These are phyloP conservation scores for Lactifluus piperatus DNA, from an alignment of 768 basidiomycete species.

Conservation along the genomic window DNA sequence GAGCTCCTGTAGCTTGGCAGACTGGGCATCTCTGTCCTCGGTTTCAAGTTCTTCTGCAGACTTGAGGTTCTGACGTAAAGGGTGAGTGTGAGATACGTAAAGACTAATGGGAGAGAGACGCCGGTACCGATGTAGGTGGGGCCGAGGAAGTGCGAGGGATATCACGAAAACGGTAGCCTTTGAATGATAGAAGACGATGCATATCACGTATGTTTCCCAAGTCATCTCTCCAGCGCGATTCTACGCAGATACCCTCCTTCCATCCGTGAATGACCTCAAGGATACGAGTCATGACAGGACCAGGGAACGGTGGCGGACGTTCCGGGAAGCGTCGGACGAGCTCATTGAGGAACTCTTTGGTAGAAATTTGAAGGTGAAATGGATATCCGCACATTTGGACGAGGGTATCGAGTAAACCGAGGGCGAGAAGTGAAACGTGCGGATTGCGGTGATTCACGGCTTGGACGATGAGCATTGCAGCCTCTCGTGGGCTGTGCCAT, in stretches of 20 bases:
- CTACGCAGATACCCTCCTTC: constrained; percentile 88
- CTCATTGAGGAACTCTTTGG: constrained; percentile 98
- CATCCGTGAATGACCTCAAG: constrained; percentile 87
- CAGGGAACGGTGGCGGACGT: constrained; percentile 90
- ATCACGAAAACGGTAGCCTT: constrained; percentile 78
- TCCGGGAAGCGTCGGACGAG: constrained; percentile 97
- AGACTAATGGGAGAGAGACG: not conserved
- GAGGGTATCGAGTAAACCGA: constrained; percentile 82
- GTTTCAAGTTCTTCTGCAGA: constrained; percentile 92
- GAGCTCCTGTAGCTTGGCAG: constrained; percentile 96
- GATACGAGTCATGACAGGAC: constrained; percentile 90
- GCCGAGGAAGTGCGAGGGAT: constrained; percentile 27
- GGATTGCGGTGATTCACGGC: constrained; percentile 90
- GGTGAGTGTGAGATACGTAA: not conserved
- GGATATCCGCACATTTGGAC: constrained; percentile 96
- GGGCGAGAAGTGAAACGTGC: constrained; percentile 79
- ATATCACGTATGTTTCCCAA: constrained; percentile 96
- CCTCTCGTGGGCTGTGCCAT: constrained; percentile 71
- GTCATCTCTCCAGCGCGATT: constrained; percentile 92
- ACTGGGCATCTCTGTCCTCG: constrained; percentile 91
- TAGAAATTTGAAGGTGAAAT: constrained; percentile 92
- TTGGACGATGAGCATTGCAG: constrained; percentile 74
- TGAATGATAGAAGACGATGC: constrained; percentile 90
- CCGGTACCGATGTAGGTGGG: constrained; percentile 36
- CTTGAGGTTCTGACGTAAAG: constrained; percentile 63